A percentile compares a stretch with the other conserved stretches of the same genome.
phyloP scores from a whole-genome alignment of 2,329 filamentous ascomycete species.

The Cercospora citrullina region DNA sequence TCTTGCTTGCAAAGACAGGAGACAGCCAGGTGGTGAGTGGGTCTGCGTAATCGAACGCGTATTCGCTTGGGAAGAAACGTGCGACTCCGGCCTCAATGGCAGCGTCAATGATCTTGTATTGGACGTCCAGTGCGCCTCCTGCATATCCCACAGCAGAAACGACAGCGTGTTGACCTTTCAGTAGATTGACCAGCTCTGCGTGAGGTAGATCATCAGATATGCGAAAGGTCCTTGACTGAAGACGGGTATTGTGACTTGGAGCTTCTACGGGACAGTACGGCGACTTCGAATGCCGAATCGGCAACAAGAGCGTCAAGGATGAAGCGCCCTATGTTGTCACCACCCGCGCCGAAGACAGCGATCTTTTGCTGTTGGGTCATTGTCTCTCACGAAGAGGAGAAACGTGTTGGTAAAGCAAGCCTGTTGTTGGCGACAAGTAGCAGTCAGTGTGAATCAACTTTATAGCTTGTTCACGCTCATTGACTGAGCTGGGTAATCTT shows the following conservation, averaged over 20 bases:
- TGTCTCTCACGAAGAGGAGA: background rate
- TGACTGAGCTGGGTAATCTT: background rate
- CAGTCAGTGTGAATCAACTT: background rate
- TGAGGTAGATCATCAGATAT: conserved; percentile 25
- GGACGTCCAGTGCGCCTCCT: conserved; percentile 28
- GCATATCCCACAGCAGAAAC: conserved; percentile 37
- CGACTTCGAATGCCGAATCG: conserved; percentile 18
- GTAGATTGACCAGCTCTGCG: conserved; percentile 29
- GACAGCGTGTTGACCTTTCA: conserved; percentile 42
- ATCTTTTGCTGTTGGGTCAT: conserved; percentile 12
- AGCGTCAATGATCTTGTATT: conserved; percentile 43
- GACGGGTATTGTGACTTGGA: conserved; percentile 21
- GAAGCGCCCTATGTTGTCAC: conserved; percentile 24
- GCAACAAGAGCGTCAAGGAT: conserved; percentile 22
- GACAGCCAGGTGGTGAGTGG: conserved; percentile 29
- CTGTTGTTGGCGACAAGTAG: background rate
- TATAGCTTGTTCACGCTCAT: background rate
- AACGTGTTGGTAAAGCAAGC: background rate
- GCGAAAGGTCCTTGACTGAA: conserved; percentile 13
- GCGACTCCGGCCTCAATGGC: conserved; percentile 44
- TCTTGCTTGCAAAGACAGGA: conserved; percentile 41
- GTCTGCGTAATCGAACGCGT: conserved; percentile 43
- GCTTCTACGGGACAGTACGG: conserved; percentile 21
- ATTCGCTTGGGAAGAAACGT: conserved; percentile 47
- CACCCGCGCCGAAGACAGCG: conserved; percentile 26